Percentiles rank a stretch among this genome's conserved stretches.
phyloP scores from a whole-genome alignment of 768 basidiomycete species.

The Amanita pseudoporphyria region DNA sequence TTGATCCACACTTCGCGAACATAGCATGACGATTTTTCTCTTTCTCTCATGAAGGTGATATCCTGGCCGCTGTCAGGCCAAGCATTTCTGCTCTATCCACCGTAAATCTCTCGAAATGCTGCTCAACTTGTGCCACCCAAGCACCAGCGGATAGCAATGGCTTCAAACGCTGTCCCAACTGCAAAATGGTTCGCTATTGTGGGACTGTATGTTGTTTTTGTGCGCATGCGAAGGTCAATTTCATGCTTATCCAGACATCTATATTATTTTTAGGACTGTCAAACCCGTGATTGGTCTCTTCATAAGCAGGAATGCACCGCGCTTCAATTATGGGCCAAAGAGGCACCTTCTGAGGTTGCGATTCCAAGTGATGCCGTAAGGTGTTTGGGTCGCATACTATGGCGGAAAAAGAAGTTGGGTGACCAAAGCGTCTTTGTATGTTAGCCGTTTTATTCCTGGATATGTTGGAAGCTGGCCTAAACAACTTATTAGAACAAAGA shows the following conservation, averaged over 20 bases:
- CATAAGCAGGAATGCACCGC: constrained; percentile 79
- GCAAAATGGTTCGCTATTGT: constrained; percentile 70
- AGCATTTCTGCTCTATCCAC: constrained; percentile 59
- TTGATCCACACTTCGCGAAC: neutral
- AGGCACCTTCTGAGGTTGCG: constrained; percentile 37
- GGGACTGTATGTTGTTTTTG: constrained; percentile 40
- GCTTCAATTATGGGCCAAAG: constrained; percentile 44
- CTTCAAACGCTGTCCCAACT: constrained; percentile 67
- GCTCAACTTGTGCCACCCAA: constrained; percentile 54
- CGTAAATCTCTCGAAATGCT: constrained; percentile 47
- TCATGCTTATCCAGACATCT: neutral
- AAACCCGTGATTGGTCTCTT: constrained; percentile 58
- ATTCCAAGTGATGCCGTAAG: constrained; percentile 74
- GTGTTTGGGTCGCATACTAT: constrained; percentile 68
- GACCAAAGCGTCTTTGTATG: constrained; percentile 48
- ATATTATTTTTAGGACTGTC: constrained; percentile 41
- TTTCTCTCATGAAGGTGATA: constrained; percentile 37
- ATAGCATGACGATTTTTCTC: constrained; percentile 1
- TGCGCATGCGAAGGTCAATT: constrained; percentile 2
- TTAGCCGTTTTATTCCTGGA: constrained; percentile 6
- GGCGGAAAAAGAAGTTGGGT: constrained; percentile 50
- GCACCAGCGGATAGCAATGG: constrained; percentile 18
- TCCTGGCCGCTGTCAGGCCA: constrained; percentile 48
- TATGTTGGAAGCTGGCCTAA: neutral
- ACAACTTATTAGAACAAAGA: constrained; percentile 39